phyloP scores from a whole-genome alignment of 768 basidiomycete species.

The Panellus pusillus region DNA sequence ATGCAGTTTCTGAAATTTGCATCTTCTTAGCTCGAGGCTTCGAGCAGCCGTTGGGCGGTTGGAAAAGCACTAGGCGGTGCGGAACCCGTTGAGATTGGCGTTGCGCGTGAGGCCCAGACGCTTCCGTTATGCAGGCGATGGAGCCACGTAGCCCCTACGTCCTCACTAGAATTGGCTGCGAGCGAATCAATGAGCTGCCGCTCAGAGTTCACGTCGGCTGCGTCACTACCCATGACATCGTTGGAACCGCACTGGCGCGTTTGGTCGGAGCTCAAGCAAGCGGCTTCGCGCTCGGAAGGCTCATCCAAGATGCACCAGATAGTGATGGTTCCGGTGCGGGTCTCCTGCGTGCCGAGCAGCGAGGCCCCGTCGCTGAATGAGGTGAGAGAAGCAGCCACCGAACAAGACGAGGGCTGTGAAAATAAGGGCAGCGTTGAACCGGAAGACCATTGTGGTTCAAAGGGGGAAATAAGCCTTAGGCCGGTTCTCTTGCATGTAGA shows the following conservation, averaged over 20 bases:
- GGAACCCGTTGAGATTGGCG: background rate
- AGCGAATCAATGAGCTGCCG: too few relatives aligned
- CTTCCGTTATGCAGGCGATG: background rate
- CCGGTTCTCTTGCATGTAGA: too few relatives aligned
- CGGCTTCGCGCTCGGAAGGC: too few relatives aligned
- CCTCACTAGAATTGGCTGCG: background rate
- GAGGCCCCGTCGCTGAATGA: background rate
- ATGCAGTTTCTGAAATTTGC: too few relatives aligned
- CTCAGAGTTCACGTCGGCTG: too few relatives aligned
- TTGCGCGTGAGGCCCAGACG: background rate
- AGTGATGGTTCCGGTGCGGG: background rate
- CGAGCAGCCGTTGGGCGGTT: background rate
- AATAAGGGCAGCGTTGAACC: background rate
- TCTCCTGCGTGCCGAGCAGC: background rate
- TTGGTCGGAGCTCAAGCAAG: background rate
- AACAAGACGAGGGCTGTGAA: background rate
- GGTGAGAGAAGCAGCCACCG: background rate
- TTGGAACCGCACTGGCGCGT: too few relatives aligned
- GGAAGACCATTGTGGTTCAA: background rate
- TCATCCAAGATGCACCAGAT: background rate
- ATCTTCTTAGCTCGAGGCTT: too few relatives aligned
- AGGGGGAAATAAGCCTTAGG: too few relatives aligned
- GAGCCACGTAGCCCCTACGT: background rate
- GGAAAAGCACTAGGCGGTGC: background rate
- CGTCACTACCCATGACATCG: too few relatives aligned